Evolutionary conservation across 1,284 basidiomycete species (phyloP).

Genomic region (Chalciporus sp.): DNA sequence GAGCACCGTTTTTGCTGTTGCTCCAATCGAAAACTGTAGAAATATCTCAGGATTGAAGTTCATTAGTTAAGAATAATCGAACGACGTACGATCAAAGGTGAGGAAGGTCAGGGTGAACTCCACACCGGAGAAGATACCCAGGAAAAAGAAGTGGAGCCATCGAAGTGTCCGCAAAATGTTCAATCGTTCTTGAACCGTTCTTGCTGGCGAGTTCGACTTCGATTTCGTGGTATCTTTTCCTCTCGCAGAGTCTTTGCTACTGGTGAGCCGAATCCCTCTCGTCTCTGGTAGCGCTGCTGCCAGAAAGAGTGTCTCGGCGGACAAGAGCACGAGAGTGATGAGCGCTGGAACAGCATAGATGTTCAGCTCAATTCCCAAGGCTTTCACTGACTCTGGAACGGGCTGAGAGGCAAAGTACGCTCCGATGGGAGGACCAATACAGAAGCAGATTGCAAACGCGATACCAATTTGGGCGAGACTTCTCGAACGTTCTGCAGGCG

Average conservation of each 20-base stretch:
- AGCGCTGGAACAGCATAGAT: constrained; percentile 85
- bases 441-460: constrained; percentile 91
- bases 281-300: constrained; percentile 80
- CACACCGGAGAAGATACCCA: constrained; percentile 87
- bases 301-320: constrained; percentile 73
- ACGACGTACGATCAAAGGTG: constrained; percentile 76
- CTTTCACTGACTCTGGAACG: constrained; percentile 56
- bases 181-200: constrained; percentile 53
- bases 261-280: constrained; percentile 44
- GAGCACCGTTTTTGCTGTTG: constrained; percentile 85
- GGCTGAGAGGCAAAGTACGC: constrained; percentile 79
- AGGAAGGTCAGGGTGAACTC: constrained; percentile 93
- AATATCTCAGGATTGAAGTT: neutral
- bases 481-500: constrained; percentile 74
- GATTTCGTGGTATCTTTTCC: constrained; percentile 18
- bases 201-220: constrained; percentile 28
- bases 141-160: constrained; percentile 77
- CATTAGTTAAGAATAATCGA: neutral
- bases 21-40: constrained; percentile 79
- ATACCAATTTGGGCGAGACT: constrained; percentile 91
- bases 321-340: constrained; percentile 72
- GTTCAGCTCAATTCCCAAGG: constrained; percentile 71
- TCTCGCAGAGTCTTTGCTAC: constrained; percentile 27
- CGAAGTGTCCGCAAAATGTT: constrained; percentile 57
- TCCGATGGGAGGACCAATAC: constrained; percentile 82